Conservation (phyloP, 305 asterid species). For the Rubia tinctorum region DNA sequence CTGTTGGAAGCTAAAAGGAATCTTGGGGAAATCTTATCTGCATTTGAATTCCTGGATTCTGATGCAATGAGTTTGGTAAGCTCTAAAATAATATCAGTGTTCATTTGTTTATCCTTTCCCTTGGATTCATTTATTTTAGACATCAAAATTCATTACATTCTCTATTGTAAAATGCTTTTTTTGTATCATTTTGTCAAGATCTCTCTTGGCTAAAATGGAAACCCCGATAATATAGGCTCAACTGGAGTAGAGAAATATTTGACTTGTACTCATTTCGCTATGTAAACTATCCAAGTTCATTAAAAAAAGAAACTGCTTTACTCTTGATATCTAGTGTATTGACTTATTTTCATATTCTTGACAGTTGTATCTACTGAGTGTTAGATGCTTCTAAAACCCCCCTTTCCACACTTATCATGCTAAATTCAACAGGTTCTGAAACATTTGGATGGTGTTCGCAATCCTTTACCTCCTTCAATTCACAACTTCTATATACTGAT, state of each 20-base stretch:
- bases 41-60: conserved; percentile 89
- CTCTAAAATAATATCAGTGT: conserved; percentile 10
- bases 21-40: conserved; percentile 98
- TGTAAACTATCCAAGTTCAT: background rate
- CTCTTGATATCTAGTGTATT: background rate
- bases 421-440: conserved; percentile 68
- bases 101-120: conserved; percentile 6
- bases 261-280: background rate
- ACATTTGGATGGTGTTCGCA: conserved; percentile 89
- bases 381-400: conserved; percentile 4
- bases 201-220: background rate
- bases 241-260: background rate
- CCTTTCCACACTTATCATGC: conserved; percentile 19
- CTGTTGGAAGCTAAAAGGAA: conserved; percentile 75
- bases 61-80: conserved; percentile 90
- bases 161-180: background rate
- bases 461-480: conserved; percentile 84
- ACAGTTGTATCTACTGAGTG: background rate
- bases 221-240: background rate
- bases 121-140: conserved; percentile 1
- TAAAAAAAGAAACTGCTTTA: too few relatives aligned
- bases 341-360: background rate
- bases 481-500: conserved; percentile 88
- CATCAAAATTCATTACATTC: background rate
- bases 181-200: background rate